Percentiles rank a stretch among this genome's conserved stretches.
These are phyloP conservation scores for Cercophora samala DNA, from an alignment of 495 filamentous ascomycete genomes.

Conservation along the genomic window DNA sequence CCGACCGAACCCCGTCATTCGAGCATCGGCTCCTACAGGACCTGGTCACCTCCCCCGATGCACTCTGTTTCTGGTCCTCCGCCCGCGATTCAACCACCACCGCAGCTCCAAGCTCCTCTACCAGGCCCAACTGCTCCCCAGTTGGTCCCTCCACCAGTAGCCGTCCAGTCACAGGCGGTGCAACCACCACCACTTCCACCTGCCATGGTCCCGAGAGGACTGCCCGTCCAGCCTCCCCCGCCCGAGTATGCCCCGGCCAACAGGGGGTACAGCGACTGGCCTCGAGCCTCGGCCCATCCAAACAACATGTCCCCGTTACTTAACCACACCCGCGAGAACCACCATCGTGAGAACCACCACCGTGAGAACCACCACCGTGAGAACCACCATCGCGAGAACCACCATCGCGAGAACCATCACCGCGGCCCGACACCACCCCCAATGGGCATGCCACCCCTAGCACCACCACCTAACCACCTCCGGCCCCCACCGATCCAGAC, in stretches of 20 bases:
- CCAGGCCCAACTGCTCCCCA: slow-evolving; percentile 40
- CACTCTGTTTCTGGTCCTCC: slow-evolving; percentile 17
- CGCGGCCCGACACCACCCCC: slow-evolving; percentile 21
- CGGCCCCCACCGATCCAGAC: slow-evolving; percentile 39
- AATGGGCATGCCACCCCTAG: slow-evolving; percentile 38
- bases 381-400: slow-evolving; percentile 35
- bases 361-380: slow-evolving; percentile 18
- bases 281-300: slow-evolving; percentile 27
- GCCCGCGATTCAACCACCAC: slow-evolving; percentile 15
- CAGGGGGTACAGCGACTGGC: slow-evolving; percentile 36
- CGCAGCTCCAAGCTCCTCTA: slow-evolving; percentile 33
- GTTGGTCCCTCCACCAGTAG: slow-evolving; percentile 37
- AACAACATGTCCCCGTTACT: slow-evolving; percentile 34
- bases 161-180: slow-evolving; percentile 30
- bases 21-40: slow-evolving; percentile 12
- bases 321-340: slow-evolving; percentile 39
- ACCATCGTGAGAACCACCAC: slow-evolving; percentile 29
- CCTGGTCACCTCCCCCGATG: slow-evolving; percentile 21
- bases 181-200: slow-evolving; percentile 29
- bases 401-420: background rate
- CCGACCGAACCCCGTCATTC: slow-evolving; percentile 32
- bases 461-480: slow-evolving; percentile 39
- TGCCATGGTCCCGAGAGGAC: slow-evolving; percentile 27
- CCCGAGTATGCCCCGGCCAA: slow-evolving; percentile 27
- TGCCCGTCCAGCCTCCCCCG: slow-evolving; percentile 26